Conservation (phyloP, 129 eudicot species). For the Tanacetum coccineum region DNA sequence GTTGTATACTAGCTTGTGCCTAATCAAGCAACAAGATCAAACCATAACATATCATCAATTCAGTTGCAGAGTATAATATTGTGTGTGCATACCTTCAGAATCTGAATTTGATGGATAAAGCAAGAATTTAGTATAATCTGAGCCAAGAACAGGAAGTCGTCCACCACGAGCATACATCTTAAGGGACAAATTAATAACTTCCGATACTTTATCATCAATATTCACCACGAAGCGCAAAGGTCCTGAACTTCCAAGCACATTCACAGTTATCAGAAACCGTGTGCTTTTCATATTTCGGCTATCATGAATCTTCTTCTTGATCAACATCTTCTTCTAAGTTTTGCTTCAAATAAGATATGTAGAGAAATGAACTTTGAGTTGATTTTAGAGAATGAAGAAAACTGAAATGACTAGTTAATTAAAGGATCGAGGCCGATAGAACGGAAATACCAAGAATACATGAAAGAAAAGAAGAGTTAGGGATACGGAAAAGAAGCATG, state of each 20-base stretch:
- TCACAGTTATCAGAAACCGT: slow-evolving; percentile 45
- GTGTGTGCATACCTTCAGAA: slow-evolving; percentile 40
- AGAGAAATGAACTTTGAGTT: not conserved
- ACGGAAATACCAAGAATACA: slow-evolving; percentile 26
- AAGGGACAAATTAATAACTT: slow-evolving; percentile 42
- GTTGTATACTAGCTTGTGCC: too few relatives aligned
- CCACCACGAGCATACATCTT: slow-evolving; percentile 55
- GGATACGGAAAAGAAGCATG: slow-evolving; percentile 19
- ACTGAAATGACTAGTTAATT: slow-evolving; percentile 3
- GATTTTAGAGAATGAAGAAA: not conserved
- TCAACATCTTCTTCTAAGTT: not conserved
- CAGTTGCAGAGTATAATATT: not conserved
- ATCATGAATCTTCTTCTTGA: slow-evolving; percentile 20
- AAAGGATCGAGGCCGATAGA: slow-evolving; percentile 31
- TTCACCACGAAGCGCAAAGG: slow-evolving; percentile 55
- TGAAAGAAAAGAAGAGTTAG: slow-evolving; percentile 12
- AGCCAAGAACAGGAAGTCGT: slow-evolving; percentile 55
- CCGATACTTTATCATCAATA: slow-evolving; percentile 38
- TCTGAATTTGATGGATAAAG: slow-evolving; percentile 52
- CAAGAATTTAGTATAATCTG: slow-evolving; percentile 35
- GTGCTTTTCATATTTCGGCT: slow-evolving; percentile 5
- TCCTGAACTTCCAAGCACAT: slow-evolving; percentile 57
- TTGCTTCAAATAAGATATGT: not conserved
- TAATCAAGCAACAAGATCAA: slow-evolving; percentile 3
- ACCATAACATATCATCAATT: not conserved